Conservation (phyloP, 2,329 filamentous ascomycete genomes). For the Colletotrichum sp. region DNA sequence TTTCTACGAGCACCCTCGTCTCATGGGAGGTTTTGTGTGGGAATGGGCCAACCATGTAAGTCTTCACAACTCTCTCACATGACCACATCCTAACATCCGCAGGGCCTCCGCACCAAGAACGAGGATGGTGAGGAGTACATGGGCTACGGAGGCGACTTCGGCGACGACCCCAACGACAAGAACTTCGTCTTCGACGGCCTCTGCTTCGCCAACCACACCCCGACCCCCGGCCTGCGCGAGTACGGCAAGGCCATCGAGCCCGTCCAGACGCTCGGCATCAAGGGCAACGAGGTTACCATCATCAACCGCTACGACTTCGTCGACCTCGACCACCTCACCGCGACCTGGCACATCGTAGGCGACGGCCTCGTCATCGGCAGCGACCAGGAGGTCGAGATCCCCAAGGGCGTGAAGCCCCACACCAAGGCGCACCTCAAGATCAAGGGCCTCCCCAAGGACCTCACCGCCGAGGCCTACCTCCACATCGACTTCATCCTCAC, state of each 20-base stretch:
- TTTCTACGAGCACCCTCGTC: conserved; percentile 56
- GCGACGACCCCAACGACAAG: conserved; percentile 62
- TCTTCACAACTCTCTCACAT: neutral
- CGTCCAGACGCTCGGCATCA: conserved; percentile 52
- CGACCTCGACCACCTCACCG: conserved; percentile 53
- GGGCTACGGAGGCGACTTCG: conserved; percentile 67
- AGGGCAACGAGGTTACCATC: conserved; percentile 47
- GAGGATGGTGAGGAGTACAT: conserved; percentile 51
- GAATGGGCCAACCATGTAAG: conserved; percentile 66
- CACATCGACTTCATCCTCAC: conserved; percentile 51
- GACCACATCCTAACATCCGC: neutral
- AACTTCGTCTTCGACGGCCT: conserved; percentile 66
- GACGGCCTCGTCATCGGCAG: conserved; percentile 41
- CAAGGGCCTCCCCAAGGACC: conserved; percentile 30
- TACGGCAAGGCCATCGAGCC: conserved; percentile 66
- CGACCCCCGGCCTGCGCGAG: conserved; percentile 56
- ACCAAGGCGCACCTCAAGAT: conserved; percentile 38
- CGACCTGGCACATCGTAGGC: conserved; percentile 45
- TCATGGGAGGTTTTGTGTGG: conserved; percentile 71
- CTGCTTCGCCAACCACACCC: conserved; percentile 52
- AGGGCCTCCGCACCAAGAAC: conserved; percentile 48
- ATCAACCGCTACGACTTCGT: conserved; percentile 61
- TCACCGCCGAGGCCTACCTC: conserved; percentile 48
- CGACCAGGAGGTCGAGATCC: conserved; percentile 38
- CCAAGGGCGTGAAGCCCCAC: conserved; percentile 50